phyloP scores from a whole-genome alignment of 371 early-diverging fungal species.

The Mucor circinelloides region DNA sequence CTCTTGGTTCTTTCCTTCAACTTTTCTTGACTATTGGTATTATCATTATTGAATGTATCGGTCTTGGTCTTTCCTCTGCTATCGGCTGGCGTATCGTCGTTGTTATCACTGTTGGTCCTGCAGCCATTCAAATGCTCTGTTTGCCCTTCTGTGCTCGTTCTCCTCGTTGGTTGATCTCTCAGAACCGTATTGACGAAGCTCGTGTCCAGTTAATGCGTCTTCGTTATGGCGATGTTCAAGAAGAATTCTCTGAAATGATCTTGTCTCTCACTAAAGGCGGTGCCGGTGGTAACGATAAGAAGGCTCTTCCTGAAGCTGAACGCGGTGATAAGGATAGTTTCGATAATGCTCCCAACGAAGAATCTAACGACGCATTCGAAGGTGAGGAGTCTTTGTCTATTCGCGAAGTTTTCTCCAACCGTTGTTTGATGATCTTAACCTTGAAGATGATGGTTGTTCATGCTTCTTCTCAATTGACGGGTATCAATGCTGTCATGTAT shows the following conservation, averaged over 20 bases:
- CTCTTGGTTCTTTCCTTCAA: conserved; percentile 74
- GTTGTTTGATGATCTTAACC: conserved; percentile 30
- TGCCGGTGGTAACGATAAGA: neutral
- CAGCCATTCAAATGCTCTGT: conserved; percentile 68
- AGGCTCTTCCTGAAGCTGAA: conserved; percentile 3
- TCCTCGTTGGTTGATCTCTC: conserved; percentile 71
- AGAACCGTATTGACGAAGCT: conserved; percentile 63
- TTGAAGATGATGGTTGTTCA: conserved; percentile 66
- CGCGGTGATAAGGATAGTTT: conserved; percentile 20
- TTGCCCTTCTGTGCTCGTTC: conserved; percentile 77
- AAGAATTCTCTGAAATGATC: conserved; percentile 66
- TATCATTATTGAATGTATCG: conserved; percentile 63
- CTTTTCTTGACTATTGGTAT: conserved; percentile 82
- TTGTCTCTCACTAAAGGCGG: conserved; percentile 39
- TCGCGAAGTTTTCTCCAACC: conserved; percentile 37
- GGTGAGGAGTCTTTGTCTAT: conserved; percentile 35
- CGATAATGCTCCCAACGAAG: conserved; percentile 37
- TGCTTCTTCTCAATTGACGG: conserved; percentile 56
- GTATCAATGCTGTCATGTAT: conserved; percentile 72
- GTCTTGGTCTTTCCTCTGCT: conserved; percentile 57
- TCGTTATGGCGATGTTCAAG: conserved; percentile 62
- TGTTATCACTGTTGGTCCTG: conserved; percentile 64
- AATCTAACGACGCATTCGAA: conserved; percentile 23
- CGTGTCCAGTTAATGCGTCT: conserved; percentile 56
- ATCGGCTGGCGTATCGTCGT: conserved; percentile 73